These are phyloP conservation scores for Barnettozyma hawaiiensis DNA, from an alignment of 1,139 yeast species.

Conservation along the genomic window DNA sequence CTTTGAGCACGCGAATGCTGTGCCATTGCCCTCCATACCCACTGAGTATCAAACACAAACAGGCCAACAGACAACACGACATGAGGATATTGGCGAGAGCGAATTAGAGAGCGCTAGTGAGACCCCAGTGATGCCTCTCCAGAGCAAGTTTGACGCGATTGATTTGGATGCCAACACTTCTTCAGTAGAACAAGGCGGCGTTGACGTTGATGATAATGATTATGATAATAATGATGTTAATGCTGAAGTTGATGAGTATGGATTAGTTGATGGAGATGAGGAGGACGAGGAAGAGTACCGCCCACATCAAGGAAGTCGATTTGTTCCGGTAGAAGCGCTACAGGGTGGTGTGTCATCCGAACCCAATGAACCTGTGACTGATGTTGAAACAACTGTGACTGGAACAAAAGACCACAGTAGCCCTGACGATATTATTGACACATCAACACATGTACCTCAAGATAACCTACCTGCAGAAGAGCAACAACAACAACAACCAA, in stretches of 20 bases:
- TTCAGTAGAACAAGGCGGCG: neutral
- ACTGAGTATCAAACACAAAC: slow-evolving; percentile 5
- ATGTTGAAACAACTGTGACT: neutral
- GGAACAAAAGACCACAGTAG: neutral
- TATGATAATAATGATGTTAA: too few species aligned
- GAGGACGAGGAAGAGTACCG: slow-evolving; percentile 16
- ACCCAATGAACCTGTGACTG: neutral
- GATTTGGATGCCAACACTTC: slow-evolving; percentile 21
- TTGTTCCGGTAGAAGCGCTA: slow-evolving; percentile 15
- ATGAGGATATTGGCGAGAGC: neutral
- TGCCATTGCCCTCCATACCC: slow-evolving; percentile 13
- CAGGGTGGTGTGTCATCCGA: neutral
- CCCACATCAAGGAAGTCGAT: slow-evolving; percentile 14
- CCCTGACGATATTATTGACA: neutral
- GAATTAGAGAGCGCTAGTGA: slow-evolving; percentile 8
- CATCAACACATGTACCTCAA: slow-evolving; percentile 13
- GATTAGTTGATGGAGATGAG: slow-evolving; percentile 13
- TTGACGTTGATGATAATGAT: too few species aligned
- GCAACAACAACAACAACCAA: slow-evolving; percentile 1
- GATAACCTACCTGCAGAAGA: neutral
- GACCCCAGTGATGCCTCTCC: slow-evolving; percentile 15
- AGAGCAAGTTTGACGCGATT: slow-evolving; percentile 18
- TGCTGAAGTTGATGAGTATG: too few species aligned
- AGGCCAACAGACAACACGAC: too few species aligned
- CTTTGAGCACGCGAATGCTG: slow-evolving; percentile 12